Conservation (phyloP, 2,329 filamentous ascomycete species). For the Cladosporium halotolerans region DNA sequence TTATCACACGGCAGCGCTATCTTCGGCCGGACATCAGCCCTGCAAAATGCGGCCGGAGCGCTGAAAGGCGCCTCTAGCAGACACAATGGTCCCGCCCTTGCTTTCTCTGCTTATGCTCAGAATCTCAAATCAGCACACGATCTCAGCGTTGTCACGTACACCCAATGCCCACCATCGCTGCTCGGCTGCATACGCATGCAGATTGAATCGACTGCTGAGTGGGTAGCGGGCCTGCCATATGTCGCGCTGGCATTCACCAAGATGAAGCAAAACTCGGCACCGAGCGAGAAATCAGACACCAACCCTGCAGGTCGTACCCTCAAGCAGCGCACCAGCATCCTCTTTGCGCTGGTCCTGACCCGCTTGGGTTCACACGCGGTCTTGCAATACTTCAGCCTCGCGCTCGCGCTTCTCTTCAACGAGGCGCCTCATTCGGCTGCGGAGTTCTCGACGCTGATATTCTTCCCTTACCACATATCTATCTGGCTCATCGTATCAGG, state of each 20-base stretch:
- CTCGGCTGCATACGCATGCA: constrained; percentile 1
- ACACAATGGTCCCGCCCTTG: constrained; percentile 13
- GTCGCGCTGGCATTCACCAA: constrained; percentile 15
- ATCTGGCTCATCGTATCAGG: constrained; percentile 16
- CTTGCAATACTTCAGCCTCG: constrained; percentile 18
- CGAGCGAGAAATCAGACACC: background rate
- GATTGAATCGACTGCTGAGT: constrained; percentile 2
- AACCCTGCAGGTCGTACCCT: constrained; percentile 2
- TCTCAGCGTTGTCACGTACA: constrained; percentile 16
- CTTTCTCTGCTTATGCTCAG: constrained; percentile 12
- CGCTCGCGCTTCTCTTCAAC: constrained; percentile 16
- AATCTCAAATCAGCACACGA: constrained; percentile 10
- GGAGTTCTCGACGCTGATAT: constrained; percentile 15
- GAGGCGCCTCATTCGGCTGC: constrained; percentile 14
- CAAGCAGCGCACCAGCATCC: constrained; percentile 14
- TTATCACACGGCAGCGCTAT: constrained; percentile 8
- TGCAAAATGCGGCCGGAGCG: constrained; percentile 12
- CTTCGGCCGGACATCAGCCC: constrained; percentile 14
- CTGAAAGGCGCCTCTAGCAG: constrained; percentile 2
- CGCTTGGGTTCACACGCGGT: constrained; percentile 15
- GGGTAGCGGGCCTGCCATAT: constrained; percentile 12
- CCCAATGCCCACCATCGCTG: constrained; percentile 1
- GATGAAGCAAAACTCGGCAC: background rate
- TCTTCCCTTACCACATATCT: constrained; percentile 16
- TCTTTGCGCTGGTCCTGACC: constrained; percentile 13